phyloP scores from a whole-genome alignment of 768 basidiomycete species.

The Tylopilus cervinicoccineus region DNA sequence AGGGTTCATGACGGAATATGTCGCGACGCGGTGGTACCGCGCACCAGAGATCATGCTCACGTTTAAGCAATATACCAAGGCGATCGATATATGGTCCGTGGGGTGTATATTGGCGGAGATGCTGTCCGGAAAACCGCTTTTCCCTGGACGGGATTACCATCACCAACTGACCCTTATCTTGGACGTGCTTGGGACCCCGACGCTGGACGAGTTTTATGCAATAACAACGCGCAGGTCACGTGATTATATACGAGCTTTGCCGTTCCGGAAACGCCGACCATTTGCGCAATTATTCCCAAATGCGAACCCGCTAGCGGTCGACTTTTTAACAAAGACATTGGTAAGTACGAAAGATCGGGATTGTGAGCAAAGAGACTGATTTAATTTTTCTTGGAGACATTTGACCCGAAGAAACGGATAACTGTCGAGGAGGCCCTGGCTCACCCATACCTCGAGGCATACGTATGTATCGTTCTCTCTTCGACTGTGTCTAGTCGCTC shows the following conservation, averaged over 20 bases:
- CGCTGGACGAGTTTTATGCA: conserved; percentile 95
- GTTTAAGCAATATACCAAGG: conserved; percentile 97
- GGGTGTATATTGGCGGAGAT: conserved; percentile 93
- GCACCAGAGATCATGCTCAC: conserved; percentile 99
- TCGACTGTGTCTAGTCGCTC: neutral
- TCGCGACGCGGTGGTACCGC: conserved; percentile 98
- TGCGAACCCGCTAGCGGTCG: conserved; percentile 73
- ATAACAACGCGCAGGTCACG: conserved; percentile 90
- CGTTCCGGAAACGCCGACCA: conserved; percentile 84
- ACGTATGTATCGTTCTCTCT: conserved; percentile 44
- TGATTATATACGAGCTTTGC: conserved; percentile 92
- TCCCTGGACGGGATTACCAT: conserved; percentile 96
- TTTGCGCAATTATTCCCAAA: conserved; percentile 88
- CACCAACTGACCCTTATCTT: conserved; percentile 94
- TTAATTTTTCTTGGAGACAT: conserved; percentile 53
- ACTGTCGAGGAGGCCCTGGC: conserved; percentile 91
- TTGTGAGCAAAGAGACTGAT: neutral
- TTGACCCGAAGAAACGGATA: conserved; percentile 96
- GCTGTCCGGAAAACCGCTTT: conserved; percentile 94
- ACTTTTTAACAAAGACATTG: conserved; percentile 81
- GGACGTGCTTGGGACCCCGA: conserved; percentile 95
- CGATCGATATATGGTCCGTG: conserved; percentile 88
- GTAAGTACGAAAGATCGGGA: conserved; percentile 33
- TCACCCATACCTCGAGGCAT: conserved; percentile 94
- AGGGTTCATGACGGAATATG: conserved; percentile 95